Percentiles rank a stretch among this genome's conserved stretches.
Conservation (phyloP, 139 green algal species). For the Picochlorum sp. region DNA sequence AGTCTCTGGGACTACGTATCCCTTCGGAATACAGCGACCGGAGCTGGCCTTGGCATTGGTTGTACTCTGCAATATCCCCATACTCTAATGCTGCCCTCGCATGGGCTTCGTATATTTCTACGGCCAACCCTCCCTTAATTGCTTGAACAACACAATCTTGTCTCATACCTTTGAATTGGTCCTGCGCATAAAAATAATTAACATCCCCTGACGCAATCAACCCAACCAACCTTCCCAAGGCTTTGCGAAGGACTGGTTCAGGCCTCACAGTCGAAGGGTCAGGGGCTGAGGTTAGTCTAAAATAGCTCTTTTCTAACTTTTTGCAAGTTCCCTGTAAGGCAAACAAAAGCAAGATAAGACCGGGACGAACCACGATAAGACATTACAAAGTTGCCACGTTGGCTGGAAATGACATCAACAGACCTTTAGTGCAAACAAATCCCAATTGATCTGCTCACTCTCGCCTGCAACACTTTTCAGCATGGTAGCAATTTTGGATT, state of each 20-base stretch:
- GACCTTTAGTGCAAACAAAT: constrained; percentile 29
- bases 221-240: constrained; percentile 48
- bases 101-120: constrained; percentile 74
- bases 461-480: constrained; percentile 12
- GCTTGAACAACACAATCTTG: constrained; percentile 84
- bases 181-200: constrained; percentile 63
- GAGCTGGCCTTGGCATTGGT: constrained; percentile 83
- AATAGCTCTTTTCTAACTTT: constrained; percentile 80
- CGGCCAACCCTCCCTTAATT: constrained; percentile 29
- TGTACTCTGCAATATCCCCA: constrained; percentile 79
- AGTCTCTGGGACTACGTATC: constrained; percentile 39
- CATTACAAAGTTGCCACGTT: no score
- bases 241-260: constrained; percentile 45
- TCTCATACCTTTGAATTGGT: constrained; percentile 89
- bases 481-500: constrained; percentile 5
- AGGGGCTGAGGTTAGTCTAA: constrained; percentile 70
- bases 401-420: neutral
- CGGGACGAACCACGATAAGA: no score
- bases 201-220: constrained; percentile 30
- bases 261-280: constrained; percentile 59
- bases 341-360: neutral
- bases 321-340: constrained; percentile 46
- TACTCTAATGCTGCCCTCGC: constrained; percentile 74
- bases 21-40: constrained; percentile 17
- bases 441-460: constrained; percentile 30